Base-by-base conservation (phyloP, 2,329 filamentous ascomycete species). In the Aureobasidium sp. region DNA sequence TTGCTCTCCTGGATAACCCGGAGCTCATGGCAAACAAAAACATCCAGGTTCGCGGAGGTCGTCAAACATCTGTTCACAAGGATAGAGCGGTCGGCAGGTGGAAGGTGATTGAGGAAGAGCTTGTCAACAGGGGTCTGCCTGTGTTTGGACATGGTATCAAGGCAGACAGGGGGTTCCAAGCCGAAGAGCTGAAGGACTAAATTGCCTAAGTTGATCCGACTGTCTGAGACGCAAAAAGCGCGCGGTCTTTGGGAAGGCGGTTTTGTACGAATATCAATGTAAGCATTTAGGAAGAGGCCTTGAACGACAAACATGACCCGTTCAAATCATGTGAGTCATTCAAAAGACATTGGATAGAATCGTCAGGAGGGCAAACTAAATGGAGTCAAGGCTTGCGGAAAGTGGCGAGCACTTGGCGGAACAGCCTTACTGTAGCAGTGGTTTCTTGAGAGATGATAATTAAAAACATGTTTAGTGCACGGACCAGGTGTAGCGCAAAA, bases 21-120 rank as follows among this genome's bases (percentile, higher is more conserved):
- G 71, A 79, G 20, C 76, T 90, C 36, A 68, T 76, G 20, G 68
- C 73, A 1, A 76, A 89, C 57, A 78, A 84, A 64, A 97, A 97
- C 70, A 86, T 97, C 47, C 81, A 81, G 67, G 77, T 96, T 25
- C 82, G 83, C 67, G 72, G 75, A 29, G 81, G 81, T 66, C 86
- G 87, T 68, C 78, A 90, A 64, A 91, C 86, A 8, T 82, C 85
- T 11, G 84, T 89, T 37, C 84, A 93, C 72, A 85, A 84, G 72
- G 89, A 93, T 75, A 84, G 82, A 68, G 80, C 83, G 53, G 72
- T 89, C 45, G 91, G 91, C 31, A 80, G 89, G 69, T 89, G 87
- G 84, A 94, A 94, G 83, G 74, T 91, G 55, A 90, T 93, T 69
- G 82, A 89, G 73, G 78, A 86, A 69, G 87, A 90, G 74, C 78